Evolutionary conservation across 495 filamentous ascomycete genomes (phyloP), one percentile per base, ranked within the genome.

Genomic region (Penicillium daleae): DNA sequence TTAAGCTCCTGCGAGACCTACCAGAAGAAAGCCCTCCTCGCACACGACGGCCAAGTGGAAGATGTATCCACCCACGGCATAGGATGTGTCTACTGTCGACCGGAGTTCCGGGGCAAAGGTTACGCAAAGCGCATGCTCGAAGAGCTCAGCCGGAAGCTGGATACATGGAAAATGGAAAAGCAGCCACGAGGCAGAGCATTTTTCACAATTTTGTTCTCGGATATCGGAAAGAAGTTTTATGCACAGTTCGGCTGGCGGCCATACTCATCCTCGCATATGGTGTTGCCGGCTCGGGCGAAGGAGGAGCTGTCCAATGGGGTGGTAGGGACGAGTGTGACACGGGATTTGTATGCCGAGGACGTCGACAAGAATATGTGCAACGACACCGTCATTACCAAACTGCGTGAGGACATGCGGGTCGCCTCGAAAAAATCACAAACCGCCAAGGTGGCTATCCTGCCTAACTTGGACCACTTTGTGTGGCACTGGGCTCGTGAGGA

Each of bases 141-240:
- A 49, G 85, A 85, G 65, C 63, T 87, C 56, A 79, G 77, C 56
- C 76, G 64, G 64, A 82, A 74, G 65, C 73, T 88, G 49, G 76
- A 83, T 68, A 82, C 67, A 15, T 85, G 82, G 81, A 78, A 85
- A 59, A 77, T 74, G 37, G 80, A 79, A 6, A 69, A 74, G 35
- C 72, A 80, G 50, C 42, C 48, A 1, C 71, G 75, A 19, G 67
- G 73, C 56, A 72, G 72, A 24, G 73, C 75, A 15, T 60, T 86
- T 21, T 92, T 91, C 70, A 89, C 89, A 9, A 85, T 94, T 26
- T 75, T 99, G 33, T 99, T 89, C 76, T 97, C 93, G 10, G 95
- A 99, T 74, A 97, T 99, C 67, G 95, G 95, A 4, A 97, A 96
- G 80, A 74, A 75, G n/a, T 97, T 96, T 74, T 99, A 97, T 74